Conservation (phyloP, 2,329 filamentous ascomycete species). For the Diaporthe sp. region DNA sequence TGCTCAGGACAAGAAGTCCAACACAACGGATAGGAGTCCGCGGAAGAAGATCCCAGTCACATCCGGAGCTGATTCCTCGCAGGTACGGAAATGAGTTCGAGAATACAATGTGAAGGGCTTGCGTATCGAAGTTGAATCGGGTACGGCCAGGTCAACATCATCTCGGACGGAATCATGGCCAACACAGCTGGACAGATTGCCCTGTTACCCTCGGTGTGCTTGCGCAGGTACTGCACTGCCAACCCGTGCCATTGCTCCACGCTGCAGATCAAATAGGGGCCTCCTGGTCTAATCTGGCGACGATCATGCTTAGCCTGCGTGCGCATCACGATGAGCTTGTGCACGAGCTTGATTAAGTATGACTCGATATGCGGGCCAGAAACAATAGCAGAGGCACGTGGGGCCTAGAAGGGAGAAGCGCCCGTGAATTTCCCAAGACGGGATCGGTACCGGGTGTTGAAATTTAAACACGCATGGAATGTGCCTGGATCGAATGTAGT, state of each 20-base stretch:
- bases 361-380: constrained; percentile 17
- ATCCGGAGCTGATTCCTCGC: not conserved
- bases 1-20: not conserved
- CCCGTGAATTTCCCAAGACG: constrained; percentile 22
- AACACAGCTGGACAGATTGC: not conserved
- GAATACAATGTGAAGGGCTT: not conserved
- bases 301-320: not conserved
- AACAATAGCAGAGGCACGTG: constrained; percentile 3
- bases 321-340: constrained; percentile 9
- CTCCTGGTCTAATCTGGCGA: not conserved
- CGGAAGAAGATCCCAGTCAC: not conserved
- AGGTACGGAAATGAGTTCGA: not conserved
- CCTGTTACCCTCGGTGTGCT: not conserved
- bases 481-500: constrained; percentile 28
- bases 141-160: not conserved
- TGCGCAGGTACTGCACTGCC: not conserved
- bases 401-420: not conserved
- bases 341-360: constrained; percentile 22
- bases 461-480: constrained; percentile 15
- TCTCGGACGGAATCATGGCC: not conserved
- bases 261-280: constrained; percentile 17
- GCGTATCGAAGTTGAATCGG: not conserved
- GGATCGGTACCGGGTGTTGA: constrained; percentile 11
- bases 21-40: not conserved
- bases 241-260: not conserved